Percentiles rank a stretch among this genome's conserved stretches.
These are phyloP conservation scores for Exophiala oligosperma DNA, from an alignment of 2,329 filamentous ascomycete genomes.

Conservation along the genomic window DNA sequence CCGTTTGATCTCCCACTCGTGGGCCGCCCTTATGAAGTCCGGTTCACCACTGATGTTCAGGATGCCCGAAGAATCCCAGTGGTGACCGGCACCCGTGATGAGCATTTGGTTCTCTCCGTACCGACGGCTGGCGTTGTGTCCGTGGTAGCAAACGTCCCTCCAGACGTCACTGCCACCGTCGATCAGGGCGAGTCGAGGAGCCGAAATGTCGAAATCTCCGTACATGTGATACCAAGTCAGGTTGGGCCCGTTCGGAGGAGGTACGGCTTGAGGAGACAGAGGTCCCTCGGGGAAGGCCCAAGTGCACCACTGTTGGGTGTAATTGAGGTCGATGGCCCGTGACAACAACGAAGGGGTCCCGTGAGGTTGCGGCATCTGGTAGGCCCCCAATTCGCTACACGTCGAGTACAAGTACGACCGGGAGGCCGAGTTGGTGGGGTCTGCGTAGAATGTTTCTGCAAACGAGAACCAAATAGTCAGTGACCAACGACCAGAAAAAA, in stretches of 20 bases:
- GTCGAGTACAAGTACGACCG: constrained; percentile 53
- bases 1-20: constrained; percentile 52
- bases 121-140: constrained; percentile 40
- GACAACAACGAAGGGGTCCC: constrained; percentile 47
- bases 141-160: constrained; percentile 55
- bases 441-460: constrained; percentile 44
- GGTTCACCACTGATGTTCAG: constrained; percentile 49
- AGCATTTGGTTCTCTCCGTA: constrained; percentile 51
- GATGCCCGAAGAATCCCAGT: constrained; percentile 52
- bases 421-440: constrained; percentile 40
- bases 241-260: constrained; percentile 43
- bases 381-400: constrained; percentile 51
- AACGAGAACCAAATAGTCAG: too few relatives aligned
- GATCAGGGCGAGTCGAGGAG: constrained; percentile 52
- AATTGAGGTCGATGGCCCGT: constrained; percentile 47
- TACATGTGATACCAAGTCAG: constrained; percentile 46
- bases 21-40: constrained; percentile 53
- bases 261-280: constrained; percentile 27
- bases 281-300: constrained; percentile 53
- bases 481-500: background rate
- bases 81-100: constrained; percentile 54
- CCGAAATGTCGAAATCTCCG: constrained; percentile 49
- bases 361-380: constrained; percentile 47
- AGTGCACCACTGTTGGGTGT: constrained; percentile 58
- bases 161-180: constrained; percentile 56